phyloP scores from a whole-genome alignment of 495 filamentous ascomycete genomes.

The Podospora comata region DNA sequence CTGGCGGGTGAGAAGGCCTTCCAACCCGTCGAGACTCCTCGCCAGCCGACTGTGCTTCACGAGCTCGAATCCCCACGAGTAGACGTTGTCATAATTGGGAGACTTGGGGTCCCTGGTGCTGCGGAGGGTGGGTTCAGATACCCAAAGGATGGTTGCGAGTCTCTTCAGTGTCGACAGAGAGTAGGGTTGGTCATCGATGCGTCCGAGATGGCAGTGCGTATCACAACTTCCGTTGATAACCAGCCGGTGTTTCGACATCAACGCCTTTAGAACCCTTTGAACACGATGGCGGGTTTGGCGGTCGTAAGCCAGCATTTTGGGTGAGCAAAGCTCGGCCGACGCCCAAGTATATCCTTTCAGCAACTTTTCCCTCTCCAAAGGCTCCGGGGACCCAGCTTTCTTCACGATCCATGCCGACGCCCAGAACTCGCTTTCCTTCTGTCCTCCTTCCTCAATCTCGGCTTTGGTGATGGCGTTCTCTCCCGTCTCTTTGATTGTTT shows the following conservation, averaged over 20 bases:
- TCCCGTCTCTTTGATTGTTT: constrained; percentile 23
- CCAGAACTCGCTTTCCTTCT: constrained; percentile 29
- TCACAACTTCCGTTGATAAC: constrained; percentile 34
- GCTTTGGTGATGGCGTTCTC: constrained; percentile 21
- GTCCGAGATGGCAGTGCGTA: constrained; percentile 33
- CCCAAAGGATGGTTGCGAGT: constrained; percentile 32
- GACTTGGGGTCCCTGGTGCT: constrained; percentile 34
- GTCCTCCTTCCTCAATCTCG: constrained; percentile 11
- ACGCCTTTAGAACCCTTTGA: constrained; percentile 18
- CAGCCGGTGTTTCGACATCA: constrained; percentile 22
- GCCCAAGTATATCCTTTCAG: constrained; percentile 27
- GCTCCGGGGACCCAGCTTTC: constrained; percentile 32
- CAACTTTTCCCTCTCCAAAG: constrained; percentile 18
- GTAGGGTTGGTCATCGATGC: constrained; percentile 28
- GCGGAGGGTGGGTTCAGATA: constrained; percentile 29
- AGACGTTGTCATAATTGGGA: constrained; percentile 31
- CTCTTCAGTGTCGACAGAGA: constrained; percentile 28
- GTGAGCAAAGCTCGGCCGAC: constrained; percentile 33
- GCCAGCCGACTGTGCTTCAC: constrained; percentile 28
- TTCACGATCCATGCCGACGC: constrained; percentile 34
- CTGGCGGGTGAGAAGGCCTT: background rate
- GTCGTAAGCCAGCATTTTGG: constrained; percentile 24
- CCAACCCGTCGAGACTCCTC: background rate
- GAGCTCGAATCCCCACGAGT: constrained; percentile 34
- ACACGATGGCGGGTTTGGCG: constrained; percentile 17